Conservation (phyloP, 2,329 filamentous ascomycete species). For the Septoria linicola region DNA sequence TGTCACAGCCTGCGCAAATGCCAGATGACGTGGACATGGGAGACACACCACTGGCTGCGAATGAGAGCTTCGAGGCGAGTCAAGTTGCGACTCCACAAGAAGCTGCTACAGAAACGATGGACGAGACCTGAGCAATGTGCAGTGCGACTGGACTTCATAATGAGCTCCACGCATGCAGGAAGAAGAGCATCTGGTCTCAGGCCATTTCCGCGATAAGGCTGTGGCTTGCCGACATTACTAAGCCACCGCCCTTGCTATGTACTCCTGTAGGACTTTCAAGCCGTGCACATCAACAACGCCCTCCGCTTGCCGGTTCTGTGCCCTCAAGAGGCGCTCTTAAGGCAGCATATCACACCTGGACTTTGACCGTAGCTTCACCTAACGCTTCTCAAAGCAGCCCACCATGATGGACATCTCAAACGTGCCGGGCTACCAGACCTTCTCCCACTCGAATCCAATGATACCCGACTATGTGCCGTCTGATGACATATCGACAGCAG, state of each 20-base stretch:
- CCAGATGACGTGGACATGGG: slow-evolving; percentile 34
- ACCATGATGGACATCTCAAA: neutral
- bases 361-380: too few species aligned
- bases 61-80: slow-evolving; percentile 24
- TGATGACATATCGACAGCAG: neutral
- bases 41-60: slow-evolving; percentile 19
- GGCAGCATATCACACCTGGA: too few species aligned
- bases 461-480: neutral
- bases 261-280: neutral
- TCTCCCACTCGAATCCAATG: neutral
- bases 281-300: neutral
- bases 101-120: slow-evolving; percentile 28
- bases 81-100: slow-evolving; percentile 24
- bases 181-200: too few species aligned
- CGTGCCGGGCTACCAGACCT: neutral
- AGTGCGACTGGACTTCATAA: too few species aligned
- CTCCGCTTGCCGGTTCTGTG: neutral
- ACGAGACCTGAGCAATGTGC: slow-evolving; percentile 23
- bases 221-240: too few species aligned
- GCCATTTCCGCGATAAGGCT: too few species aligned
- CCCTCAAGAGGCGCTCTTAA: too few species aligned
- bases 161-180: too few species aligned
- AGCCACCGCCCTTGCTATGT: too few species aligned
- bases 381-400: too few species aligned
- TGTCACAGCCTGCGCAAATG: slow-evolving; percentile 23